Conservation (phyloP, 2,329 filamentous ascomycete species). For the Fusarium devonianum region DNA sequence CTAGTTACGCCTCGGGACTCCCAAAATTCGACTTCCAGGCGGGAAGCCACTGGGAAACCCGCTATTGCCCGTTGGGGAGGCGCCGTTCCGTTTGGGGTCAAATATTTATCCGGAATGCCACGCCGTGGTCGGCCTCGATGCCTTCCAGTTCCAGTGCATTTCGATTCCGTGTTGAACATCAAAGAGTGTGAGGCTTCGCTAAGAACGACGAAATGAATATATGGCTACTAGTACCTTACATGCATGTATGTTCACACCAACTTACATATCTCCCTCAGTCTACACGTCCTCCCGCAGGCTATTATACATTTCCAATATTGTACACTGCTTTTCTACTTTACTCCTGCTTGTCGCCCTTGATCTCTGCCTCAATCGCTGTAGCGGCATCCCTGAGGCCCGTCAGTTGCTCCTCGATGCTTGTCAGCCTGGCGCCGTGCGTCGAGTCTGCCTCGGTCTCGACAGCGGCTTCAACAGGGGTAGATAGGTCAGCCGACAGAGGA, state of each 20-base stretch:
- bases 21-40: not conserved
- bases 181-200: too few species aligned
- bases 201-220: not conserved
- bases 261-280: constrained; percentile 23
- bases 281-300: constrained; percentile 26
- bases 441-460: constrained; percentile 2
- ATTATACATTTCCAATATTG: constrained; percentile 38
- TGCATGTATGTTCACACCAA: constrained; percentile 23
- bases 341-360: constrained; percentile 34
- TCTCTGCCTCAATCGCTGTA: constrained; percentile 33
- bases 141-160: not conserved
- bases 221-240: constrained; percentile 3
- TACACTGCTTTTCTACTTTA: constrained; percentile 33
- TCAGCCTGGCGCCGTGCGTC: constrained; percentile 11
- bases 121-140: constrained; percentile 24
- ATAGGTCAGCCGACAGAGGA: not conserved
- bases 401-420: constrained; percentile 34
- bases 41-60: constrained; percentile 17
- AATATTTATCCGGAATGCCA: constrained; percentile 25
- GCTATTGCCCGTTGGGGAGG: not conserved
- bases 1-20: too few species aligned
- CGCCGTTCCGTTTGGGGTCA: constrained; percentile 7
- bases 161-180: not conserved
- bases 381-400: constrained; percentile 27
- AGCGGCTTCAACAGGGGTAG: not conserved